Evolutionary conservation across 768 basidiomycete species (phyloP).

Genomic region (Agrocybe chaxingu): DNA sequence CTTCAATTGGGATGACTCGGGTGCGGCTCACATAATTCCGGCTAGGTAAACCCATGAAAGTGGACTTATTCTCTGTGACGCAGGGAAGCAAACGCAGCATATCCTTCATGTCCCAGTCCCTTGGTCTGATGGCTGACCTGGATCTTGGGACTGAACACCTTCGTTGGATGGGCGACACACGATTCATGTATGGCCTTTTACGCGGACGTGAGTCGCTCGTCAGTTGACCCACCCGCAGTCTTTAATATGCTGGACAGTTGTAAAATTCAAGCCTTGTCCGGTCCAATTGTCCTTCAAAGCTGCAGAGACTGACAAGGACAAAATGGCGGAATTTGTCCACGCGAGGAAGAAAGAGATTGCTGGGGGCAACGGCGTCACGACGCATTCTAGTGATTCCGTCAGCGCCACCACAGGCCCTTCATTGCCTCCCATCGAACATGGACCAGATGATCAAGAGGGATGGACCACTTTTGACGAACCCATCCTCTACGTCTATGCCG

Average conservation of each 20-base stretch:
- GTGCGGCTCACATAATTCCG: too few relatives aligned
- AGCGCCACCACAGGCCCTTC: slow-evolving; percentile 12
- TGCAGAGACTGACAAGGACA: slow-evolving; percentile 64
- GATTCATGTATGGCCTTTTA: slow-evolving; percentile 73
- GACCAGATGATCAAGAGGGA: slow-evolving; percentile 45
- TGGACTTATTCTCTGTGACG: slow-evolving; percentile 75
- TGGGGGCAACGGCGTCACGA: background rate
- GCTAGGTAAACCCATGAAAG: slow-evolving; percentile 66
- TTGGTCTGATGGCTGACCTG: slow-evolving; percentile 84
- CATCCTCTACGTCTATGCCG: slow-evolving; percentile 68
- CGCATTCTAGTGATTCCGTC: background rate
- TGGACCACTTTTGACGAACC: slow-evolving; percentile 74
- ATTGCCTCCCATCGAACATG: slow-evolving; percentile 46
- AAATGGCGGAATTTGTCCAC: slow-evolving; percentile 57
- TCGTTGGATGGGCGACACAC: slow-evolving; percentile 82
- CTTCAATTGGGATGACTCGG: background rate
- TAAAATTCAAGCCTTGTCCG: slow-evolving; percentile 61
- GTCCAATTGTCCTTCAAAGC: slow-evolving; percentile 69
- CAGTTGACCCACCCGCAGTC: background rate
- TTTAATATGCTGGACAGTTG: slow-evolving; percentile 35
- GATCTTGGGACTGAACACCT: slow-evolving; percentile 83
- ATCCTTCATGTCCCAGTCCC: slow-evolving; percentile 81
- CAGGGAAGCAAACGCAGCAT: slow-evolving; percentile 61
- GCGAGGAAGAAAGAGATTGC: slow-evolving; percentile 28
- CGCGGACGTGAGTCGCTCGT: slow-evolving; percentile 51